phyloP scores from a whole-genome alignment of 176 grass and related monocot species.

The Bolboschoenus planiculmis region DNA sequence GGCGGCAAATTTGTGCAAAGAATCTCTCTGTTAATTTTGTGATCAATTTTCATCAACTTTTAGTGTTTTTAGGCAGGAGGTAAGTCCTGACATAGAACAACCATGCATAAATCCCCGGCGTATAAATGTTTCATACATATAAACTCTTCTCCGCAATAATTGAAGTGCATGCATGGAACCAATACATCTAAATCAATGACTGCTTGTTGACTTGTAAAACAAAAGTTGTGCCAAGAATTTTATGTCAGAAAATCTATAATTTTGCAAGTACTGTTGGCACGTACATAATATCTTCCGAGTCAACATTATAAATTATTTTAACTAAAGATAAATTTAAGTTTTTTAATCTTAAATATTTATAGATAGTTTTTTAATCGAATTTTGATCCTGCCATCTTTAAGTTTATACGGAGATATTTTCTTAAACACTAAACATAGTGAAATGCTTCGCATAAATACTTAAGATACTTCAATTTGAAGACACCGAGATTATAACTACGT shows the following conservation, averaged over 20 bases:
- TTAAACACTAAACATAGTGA: no score
- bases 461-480: background rate
- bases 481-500: background rate
- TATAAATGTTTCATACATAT: background rate
- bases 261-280: background rate
- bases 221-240: no score
- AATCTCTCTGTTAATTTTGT: no score
- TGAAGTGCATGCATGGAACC: background rate
- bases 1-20: no score
- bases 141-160: background rate
- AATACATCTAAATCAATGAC: no score
- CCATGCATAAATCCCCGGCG: background rate
- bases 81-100: background rate
- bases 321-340: no score
- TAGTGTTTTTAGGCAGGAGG: no score
- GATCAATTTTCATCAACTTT: no score
- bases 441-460: background rate
- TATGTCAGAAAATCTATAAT: background rate
- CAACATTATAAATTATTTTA: no score
- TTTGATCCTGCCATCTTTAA: background rate
- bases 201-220: background rate
- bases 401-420: no score
- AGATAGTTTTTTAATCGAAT: background rate
- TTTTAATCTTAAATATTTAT: no score
- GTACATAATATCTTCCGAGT: no score